Percentiles rank a stretch among this genome's conserved stretches.
These are phyloP conservation scores for Ogataea pignaliae DNA, from an alignment of 805 yeast species.

Conservation along the genomic window DNA sequence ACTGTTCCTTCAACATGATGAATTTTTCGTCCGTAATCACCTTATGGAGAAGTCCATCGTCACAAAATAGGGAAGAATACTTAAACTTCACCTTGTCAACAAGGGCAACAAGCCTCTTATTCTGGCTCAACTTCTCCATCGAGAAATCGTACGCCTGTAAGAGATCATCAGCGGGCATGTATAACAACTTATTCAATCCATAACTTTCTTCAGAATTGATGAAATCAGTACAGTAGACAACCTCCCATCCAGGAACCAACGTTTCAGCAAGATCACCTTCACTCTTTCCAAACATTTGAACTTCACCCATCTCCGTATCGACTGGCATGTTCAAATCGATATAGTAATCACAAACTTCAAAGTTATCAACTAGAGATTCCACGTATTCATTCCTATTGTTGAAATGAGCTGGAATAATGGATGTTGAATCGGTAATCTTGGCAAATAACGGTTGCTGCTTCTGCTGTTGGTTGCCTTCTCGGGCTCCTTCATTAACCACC, in stretches of 20 bases:
- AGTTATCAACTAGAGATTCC: constrained; percentile 44
- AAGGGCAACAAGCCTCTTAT: not conserved
- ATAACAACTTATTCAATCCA: constrained; percentile 52
- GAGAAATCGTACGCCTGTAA: not conserved
- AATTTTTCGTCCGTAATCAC: not conserved
- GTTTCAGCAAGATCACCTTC: constrained; percentile 7
- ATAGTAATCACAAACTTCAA: constrained; percentile 59
- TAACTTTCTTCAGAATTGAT: constrained; percentile 49
- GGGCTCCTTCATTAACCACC: constrained; percentile 4
- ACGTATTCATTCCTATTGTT: constrained; percentile 72
- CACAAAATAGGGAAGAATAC: not conserved
- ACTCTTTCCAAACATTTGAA: constrained; percentile 18
- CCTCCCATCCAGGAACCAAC: constrained; percentile 39
- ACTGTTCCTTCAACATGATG: not conserved
- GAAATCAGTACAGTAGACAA: constrained; percentile 43
- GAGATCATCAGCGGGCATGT: constrained; percentile 20
- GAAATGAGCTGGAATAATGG: constrained; percentile 58
- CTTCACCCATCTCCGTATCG: constrained; percentile 42
- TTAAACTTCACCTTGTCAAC: not conserved
- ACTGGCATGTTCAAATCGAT: constrained; percentile 57
- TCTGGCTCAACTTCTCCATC: constrained; percentile 1
- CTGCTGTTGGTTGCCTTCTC: not conserved
- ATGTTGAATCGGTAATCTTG: constrained; percentile 31
- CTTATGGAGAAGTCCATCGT: not conserved
- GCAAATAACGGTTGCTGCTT: too few relatives aligned